These are phyloP conservation scores for Phytopythium kandeliae DNA, from an alignment of 352 stramenopile species.

Conservation along the genomic window DNA sequence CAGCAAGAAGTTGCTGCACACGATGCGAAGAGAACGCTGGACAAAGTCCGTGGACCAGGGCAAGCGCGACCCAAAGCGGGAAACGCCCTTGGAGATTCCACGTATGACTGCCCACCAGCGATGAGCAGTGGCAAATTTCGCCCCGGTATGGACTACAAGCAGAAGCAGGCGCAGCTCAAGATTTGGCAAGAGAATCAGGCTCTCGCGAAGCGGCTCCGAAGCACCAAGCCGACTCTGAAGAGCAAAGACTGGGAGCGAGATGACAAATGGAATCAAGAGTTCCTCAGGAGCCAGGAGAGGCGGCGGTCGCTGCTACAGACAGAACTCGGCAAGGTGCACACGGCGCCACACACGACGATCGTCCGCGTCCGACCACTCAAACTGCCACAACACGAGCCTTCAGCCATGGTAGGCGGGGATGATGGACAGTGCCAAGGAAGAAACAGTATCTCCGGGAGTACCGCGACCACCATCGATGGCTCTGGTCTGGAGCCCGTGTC, in stretches of 20 bases:
- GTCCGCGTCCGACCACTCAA: conserved; percentile 21
- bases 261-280: conserved; percentile 67
- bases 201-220: conserved; percentile 54
- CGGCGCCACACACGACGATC: conserved; percentile 33
- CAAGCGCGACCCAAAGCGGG: not conserved
- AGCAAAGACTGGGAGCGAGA: conserved; percentile 71
- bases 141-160: conserved; percentile 40
- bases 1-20: not conserved
- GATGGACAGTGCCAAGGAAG: not conserved
- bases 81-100: not conserved
- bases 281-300: conserved; percentile 51
- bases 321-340: conserved; percentile 39
- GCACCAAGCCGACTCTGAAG: conserved; percentile 56
- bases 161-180: conserved; percentile 57
- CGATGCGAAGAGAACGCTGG: not conserved
- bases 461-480: not conserved
- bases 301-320: conserved; percentile 43
- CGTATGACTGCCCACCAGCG: conserved; percentile 13
- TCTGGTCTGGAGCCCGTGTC: not conserved
- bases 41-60: not conserved
- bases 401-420: not conserved
- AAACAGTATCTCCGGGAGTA: no score
- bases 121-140: conserved; percentile 15
- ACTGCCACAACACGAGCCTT: conserved; percentile 6
- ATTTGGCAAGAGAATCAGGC: conserved; percentile 76